A percentile compares a stretch with the other conserved stretches of the same genome.
These are phyloP conservation scores for Amylocarpus encephaloides DNA, from an alignment of 2,329 filamentous ascomycete species.

Conservation along the genomic window DNA sequence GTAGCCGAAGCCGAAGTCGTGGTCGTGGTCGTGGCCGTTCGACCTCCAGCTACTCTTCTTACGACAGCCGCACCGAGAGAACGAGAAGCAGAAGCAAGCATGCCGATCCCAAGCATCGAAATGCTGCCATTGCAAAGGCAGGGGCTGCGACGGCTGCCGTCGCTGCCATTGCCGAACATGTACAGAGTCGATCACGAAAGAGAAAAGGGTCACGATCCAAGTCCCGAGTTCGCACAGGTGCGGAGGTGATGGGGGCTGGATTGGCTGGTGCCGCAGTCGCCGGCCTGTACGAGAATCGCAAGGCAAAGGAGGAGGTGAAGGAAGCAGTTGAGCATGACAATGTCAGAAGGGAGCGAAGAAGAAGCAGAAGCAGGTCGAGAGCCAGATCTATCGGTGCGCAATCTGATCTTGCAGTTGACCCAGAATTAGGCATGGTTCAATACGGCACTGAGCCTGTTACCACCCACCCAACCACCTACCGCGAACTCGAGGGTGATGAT, in stretches of 20 bases:
- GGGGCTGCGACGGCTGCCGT: conserved; percentile 49
- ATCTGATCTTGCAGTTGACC: conserved; percentile 49
- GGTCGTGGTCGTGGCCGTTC: conserved; percentile 37
- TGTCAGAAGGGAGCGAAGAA: conserved; percentile 25
- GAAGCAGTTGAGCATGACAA: conserved; percentile 30
- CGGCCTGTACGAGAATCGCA: conserved; percentile 54
- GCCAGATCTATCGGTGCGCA: conserved; percentile 44
- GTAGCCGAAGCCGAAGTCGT: conserved; percentile 43
- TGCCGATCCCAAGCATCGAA: conserved; percentile 42
- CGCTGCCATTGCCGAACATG: conserved; percentile 52
- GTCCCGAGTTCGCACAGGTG: conserved; percentile 42
- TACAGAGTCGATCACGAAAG: conserved; percentile 47
- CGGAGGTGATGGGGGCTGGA: conserved; percentile 54
- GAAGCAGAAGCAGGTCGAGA: conserved; percentile 34
- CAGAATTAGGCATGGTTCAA: conserved; percentile 62
- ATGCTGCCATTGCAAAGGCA: conserved; percentile 29
- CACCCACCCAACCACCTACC: conserved; percentile 31
- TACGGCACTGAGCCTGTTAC: conserved; percentile 54
- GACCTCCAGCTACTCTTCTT: conserved; percentile 23
- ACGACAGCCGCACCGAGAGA: conserved; percentile 33
- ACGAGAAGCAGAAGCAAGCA: conserved; percentile 42
- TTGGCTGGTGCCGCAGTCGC: conserved; percentile 54
- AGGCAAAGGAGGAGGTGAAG: conserved; percentile 50
- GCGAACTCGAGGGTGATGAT: conserved; percentile 18
- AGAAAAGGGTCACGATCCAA: conserved; percentile 36